Evolutionary conservation across 192 early-diverging fungal genomes (phyloP), one percentile per base, ranked within the genome.

Genomic region (Entrophospora sp.): DNA sequence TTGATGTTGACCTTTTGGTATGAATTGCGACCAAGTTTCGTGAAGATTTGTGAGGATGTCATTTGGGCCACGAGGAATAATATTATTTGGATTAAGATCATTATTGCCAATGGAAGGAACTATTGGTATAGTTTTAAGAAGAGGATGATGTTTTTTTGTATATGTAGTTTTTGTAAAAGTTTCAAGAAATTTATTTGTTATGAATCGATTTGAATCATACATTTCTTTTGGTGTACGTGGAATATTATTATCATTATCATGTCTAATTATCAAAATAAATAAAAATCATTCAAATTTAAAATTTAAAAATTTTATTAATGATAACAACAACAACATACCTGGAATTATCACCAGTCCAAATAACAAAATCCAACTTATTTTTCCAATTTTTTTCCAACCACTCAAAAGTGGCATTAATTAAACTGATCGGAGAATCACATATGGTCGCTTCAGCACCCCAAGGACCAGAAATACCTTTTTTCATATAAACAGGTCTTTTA

Each of bases 291-390:
- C 12, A 20, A 18, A 48, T 20, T 22, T 44, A 59, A 48, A 14
- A 32, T 28, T 32, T 38, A 5, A 46, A 22, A 43, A 42, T 49
- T 20, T 43, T 12, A 38, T 31, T 38, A n/a, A 31, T 10, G 38
- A 52, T 28, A 53, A 34, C 42, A 27, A 31, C 31, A 10, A 61
- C 16, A 22, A 22, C 48, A 49, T 74, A 84, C 83, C 83, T 71
- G 14, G 83, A 82, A 77, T 86, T 89, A 69, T 90, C 89, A 27
- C 89, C 89, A 3, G 89, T 90, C 85, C 86, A 90, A 25, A 84
- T 59, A 2, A 90, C 78, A 83, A 90, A 90, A 71, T 90, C 89
- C 28, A 87, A 66, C 16, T 71, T 66, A 43, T 70, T 69, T 24
- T 70, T 78, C 72, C 79, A 72, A 31, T 77, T 66, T 34, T 75